Evolutionary conservation across 352 stramenopile species (phyloP), one percentile per base, ranked within the genome.

Genomic region (Pythium apleroticum): DNA sequence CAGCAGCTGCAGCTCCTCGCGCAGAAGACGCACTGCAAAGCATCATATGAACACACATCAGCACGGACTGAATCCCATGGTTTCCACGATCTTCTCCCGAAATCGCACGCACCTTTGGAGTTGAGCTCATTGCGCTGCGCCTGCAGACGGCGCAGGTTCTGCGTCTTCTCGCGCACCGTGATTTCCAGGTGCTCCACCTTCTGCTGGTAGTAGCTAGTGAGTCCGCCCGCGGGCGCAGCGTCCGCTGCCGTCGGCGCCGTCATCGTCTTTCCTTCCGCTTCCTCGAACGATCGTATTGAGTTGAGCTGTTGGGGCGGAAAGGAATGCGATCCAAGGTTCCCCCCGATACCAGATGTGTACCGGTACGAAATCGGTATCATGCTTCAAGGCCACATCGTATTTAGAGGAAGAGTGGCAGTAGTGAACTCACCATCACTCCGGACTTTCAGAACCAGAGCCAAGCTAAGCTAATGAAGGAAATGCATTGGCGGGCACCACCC

Each of bases 71-170:
- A 8, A 37, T 11, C 31, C 31, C 31, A 37, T 37, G 8, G 14
- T 8, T 14, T 37, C 3, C 35, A n/a, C 41, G 17, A 22, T 49
- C 41, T 49, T 25, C 7, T 11, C n/a, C 5, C 5, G 17, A 39
- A 20, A 58, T 53, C 43, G n/a, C 28, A 28, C 60, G 24, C 65
- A 98, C 95, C 90, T 97, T 98, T 93, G 35, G 96, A 98, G 83
- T 99, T 99, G 59, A 99, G 88, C 85, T 99, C 97, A 75, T 99
- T 99, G 63, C 98, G 93, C 74, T 99, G 97, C 54, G 97, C 98
- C 82, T 99, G 97, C 49, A 99, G 90, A 66, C 98, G 95, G 58
- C 97, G 91, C 54, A 99, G 80, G 71, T 99, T 98, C 73, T 98
- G 89, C 53, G 91, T 97, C 77, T 98, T 96, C 66, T 98, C 93